phyloP scores from a whole-genome alignment of 2,329 filamentous ascomycete species.

The Penicillium sp. region DNA sequence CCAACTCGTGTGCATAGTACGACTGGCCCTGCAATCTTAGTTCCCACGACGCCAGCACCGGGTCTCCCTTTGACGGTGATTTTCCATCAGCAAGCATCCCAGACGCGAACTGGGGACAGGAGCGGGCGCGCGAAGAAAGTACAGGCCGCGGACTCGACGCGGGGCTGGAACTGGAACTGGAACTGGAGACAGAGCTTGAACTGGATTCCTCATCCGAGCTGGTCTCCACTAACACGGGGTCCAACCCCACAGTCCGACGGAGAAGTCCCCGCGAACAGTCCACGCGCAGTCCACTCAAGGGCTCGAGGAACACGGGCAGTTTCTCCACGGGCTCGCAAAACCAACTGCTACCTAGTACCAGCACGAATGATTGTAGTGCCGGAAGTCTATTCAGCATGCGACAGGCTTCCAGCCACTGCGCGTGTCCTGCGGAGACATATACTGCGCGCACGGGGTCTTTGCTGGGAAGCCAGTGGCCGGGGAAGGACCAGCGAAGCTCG shows the following conservation, averaged over 20 bases:
- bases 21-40: constrained; percentile 32
- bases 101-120: not conserved
- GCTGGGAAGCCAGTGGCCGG: constrained; percentile 39
- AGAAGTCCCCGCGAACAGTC: constrained; percentile 1
- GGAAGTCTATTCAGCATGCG: constrained; percentile 24
- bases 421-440: constrained; percentile 36
- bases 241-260: not conserved
- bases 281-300: constrained; percentile 27
- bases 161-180: not conserved
- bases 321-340: constrained; percentile 37
- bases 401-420: constrained; percentile 39
- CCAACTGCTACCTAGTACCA: constrained; percentile 34
- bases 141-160: not conserved
- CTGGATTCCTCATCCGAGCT: constrained; percentile 12
- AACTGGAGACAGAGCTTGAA: not conserved
- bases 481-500: constrained; percentile 40
- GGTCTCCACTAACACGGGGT: not conserved
- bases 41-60: constrained; percentile 22
- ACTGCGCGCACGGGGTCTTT: constrained; percentile 39
- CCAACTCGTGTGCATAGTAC: constrained; percentile 33
- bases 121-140: not conserved
- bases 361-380: constrained; percentile 28
- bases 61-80: not conserved
- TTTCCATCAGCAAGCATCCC: not conserved
- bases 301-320: constrained; percentile 35